A percentile compares a stretch with the other conserved stretches of the same genome.
phyloP scores from a whole-genome alignment of 108 stramenopile genomes.

The Cylindrotheca closterium region DNA sequence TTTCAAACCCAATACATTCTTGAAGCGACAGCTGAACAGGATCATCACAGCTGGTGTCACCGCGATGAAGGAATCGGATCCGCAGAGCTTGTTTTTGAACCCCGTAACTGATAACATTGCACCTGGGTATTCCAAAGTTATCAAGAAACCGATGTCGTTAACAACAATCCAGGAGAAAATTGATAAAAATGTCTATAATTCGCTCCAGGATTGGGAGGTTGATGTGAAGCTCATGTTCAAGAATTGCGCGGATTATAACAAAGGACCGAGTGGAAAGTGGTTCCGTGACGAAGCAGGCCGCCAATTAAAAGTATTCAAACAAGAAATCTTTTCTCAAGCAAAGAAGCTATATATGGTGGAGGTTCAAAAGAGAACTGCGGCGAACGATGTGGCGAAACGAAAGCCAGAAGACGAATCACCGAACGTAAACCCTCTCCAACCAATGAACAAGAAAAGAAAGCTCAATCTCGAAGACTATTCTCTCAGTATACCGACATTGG shows the following conservation, averaged over 20 bases:
- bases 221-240: constrained; percentile 86
- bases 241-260: constrained; percentile 84
- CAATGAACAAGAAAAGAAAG: constrained; percentile 47
- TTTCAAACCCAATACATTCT: constrained; percentile 34
- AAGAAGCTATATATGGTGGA: constrained; percentile 52
- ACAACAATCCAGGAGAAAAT: constrained; percentile 74
- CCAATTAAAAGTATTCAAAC: constrained; percentile 73
- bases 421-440: constrained; percentile 29
- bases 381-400: constrained; percentile 38
- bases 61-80: constrained; percentile 77
- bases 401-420: constrained; percentile 46
- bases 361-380: constrained; percentile 57
- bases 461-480: constrained; percentile 38
- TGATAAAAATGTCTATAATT: constrained; percentile 54
- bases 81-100: constrained; percentile 77
- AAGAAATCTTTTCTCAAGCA: constrained; percentile 68
- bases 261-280: constrained; percentile 74
- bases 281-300: constrained; percentile 79
- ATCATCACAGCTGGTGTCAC: constrained; percentile 68
- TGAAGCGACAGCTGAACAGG: constrained; percentile 61
- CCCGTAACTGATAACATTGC: constrained; percentile 90
- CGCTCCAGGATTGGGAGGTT: constrained; percentile 59
- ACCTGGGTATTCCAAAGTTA: constrained; percentile 76
- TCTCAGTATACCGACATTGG: constrained; percentile 78
- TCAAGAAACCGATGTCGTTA: constrained; percentile 84